A percentile compares a stretch with the other conserved stretches of the same genome.
phyloP scores from a whole-genome alignment of 2,329 filamentous ascomycete species.

The Samsoniella hepiali region DNA sequence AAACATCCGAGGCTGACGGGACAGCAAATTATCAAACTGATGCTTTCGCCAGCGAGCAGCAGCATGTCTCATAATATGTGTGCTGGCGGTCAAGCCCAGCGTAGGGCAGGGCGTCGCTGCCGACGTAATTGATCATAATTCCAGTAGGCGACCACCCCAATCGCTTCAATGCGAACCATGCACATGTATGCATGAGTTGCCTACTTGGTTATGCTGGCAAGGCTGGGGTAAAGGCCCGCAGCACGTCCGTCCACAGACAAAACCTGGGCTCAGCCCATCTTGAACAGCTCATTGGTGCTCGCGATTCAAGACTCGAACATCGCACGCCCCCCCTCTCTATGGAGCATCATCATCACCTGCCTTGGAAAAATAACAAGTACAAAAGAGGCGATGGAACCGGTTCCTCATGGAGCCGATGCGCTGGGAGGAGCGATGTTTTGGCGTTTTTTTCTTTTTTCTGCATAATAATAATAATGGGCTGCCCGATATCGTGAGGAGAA shows the following conservation, averaged over 20 bases:
- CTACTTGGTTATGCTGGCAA: not conserved
- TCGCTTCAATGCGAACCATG: not conserved
- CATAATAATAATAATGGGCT: not conserved
- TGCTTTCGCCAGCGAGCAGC: not conserved
- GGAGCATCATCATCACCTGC: not conserved
- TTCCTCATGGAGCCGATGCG: not conserved
- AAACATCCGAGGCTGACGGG: constrained; percentile 8
- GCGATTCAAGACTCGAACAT: not conserved
- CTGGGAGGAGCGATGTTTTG: not conserved
- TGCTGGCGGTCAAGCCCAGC: not conserved
- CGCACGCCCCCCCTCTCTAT: not conserved
- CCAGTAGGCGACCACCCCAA: not conserved
- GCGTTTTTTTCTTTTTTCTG: not conserved
- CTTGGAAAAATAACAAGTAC: not conserved
- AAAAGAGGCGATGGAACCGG: not conserved
- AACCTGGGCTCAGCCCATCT: not conserved
- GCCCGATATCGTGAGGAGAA: constrained; percentile 7
- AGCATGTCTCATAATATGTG: not conserved
- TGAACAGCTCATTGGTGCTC: not conserved
- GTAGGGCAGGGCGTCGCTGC: not conserved
- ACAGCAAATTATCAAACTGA: not conserved
- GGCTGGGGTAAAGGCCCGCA: not conserved
- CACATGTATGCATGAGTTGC: constrained; percentile 8
- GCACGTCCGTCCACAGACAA: not conserved
- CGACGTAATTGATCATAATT: not conserved